phyloP scores from a whole-genome alignment of 225 moss, liverwort and hornwort species.

The Takakia lepidozioides region DNA sequence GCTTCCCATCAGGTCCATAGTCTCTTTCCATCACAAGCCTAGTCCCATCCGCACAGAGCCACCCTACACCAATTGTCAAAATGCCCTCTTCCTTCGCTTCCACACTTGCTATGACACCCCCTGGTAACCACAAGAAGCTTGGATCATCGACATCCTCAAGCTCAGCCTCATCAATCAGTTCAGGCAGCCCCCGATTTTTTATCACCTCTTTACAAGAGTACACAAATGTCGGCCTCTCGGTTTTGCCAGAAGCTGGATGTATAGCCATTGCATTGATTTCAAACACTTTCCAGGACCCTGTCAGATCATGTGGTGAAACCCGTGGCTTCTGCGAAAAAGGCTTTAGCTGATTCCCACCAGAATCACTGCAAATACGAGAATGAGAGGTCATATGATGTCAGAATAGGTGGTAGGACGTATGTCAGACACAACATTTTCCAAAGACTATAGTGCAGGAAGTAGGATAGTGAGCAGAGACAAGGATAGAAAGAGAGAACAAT shows the following conservation, averaged over 20 bases:
- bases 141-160: constrained; percentile 38
- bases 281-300: constrained; percentile 86
- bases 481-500: no score
- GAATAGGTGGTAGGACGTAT: no score
- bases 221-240: constrained; percentile 33
- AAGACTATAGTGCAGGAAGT: no score
- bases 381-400: background rate
- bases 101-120: constrained; percentile 59
- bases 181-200: constrained; percentile 53
- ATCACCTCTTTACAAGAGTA: constrained; percentile 62
- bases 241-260: constrained; percentile 19
- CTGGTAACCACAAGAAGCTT: constrained; percentile 66
- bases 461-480: no score
- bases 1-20: constrained; percentile 73
- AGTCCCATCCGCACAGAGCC: constrained; percentile 63
- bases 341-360: constrained; percentile 36
- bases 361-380: constrained; percentile 36
- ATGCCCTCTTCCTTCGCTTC: constrained; percentile 38
- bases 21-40: constrained; percentile 71
- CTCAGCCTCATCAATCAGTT: constrained; percentile 29
- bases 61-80: constrained; percentile 72
- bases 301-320: constrained; percentile 42
- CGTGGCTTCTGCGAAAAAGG: constrained; percentile 68
- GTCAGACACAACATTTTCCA: no score
- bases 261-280: constrained; percentile 64